Conservation (phyloP, 805 yeast species). For the Metschnikowia borealis region DNA sequence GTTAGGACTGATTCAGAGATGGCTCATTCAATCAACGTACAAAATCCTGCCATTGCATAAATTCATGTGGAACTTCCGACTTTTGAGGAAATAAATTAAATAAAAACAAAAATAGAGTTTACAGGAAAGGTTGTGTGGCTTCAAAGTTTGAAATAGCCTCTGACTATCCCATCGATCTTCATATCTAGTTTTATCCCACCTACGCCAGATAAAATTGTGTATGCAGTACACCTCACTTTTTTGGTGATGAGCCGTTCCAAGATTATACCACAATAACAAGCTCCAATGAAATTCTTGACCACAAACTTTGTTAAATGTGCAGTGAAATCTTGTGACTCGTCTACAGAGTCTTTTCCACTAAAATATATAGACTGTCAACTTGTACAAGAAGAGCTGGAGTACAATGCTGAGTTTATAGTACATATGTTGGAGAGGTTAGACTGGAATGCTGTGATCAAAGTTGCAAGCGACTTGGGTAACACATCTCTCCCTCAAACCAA, state of each 20-base stretch:
- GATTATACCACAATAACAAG: not conserved
- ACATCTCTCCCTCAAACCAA: slow-evolving; percentile 37
- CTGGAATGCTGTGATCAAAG: slow-evolving; percentile 79
- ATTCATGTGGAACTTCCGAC: not conserved
- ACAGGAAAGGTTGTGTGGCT: not conserved
- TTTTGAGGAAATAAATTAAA: not conserved
- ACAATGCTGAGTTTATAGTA: slow-evolving; percentile 71
- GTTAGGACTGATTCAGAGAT: not conserved
- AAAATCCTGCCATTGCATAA: not conserved
- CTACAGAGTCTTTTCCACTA: slow-evolving; percentile 78
- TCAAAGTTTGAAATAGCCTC: not conserved
- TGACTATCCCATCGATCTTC: not conserved
- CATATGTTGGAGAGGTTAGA: slow-evolving; percentile 78
- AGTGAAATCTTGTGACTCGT: slow-evolving; percentile 70
- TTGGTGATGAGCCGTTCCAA: slow-evolving; percentile 3
- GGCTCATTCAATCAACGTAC: not conserved
- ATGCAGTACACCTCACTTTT: slow-evolving; percentile 3
- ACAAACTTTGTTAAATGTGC: slow-evolving; percentile 96
- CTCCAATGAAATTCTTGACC: slow-evolving; percentile 82
- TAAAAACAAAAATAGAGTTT: not conserved
- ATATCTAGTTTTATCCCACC: not conserved
- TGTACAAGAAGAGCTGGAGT: slow-evolving; percentile 75
- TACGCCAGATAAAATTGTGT: not conserved
- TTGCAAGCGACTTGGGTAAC: slow-evolving; percentile 62
- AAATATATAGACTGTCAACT: slow-evolving; percentile 63